Evolutionary conservation across 805 yeast species (phyloP), one percentile per base, ranked within the genome.

Genomic region (Suhomyces sp.): DNA sequence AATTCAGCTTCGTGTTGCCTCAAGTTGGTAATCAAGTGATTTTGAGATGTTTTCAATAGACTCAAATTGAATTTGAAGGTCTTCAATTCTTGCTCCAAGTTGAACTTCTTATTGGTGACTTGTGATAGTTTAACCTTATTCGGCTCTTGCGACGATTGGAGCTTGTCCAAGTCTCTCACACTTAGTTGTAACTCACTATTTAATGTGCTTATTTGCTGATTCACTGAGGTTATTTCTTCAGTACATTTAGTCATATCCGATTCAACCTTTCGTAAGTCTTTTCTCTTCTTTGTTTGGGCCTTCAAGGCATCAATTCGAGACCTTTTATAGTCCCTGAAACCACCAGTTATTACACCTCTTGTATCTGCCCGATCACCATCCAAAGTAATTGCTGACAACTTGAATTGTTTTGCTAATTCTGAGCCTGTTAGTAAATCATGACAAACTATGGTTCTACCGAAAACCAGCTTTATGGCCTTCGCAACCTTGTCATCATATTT

Each of bases 291-390:
- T 12, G 80, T 75, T 56, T 87, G 78, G 12, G 71, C 64, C 49
- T 82, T 83, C 60, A 89, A 74, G 2, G 86, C 80, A 58, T 90
- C 96, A 46, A 92, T 68, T 59, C 96, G 78, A 0, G 90, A 85
- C 48, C 72, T 61, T 53, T 80, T 81, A 58, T 77, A 80, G 59
- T 89, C 94, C 58, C 88, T 80, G 60, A 80, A 89, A 46, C 98
- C 98, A 68, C 98, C 98, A 21, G 89, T 84, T 44, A 94, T 67
- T 1, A 87, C 87, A 67, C 99, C 99, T 57, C 77, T 82, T 45
- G 82, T 83, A 59, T 89, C 96, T 47, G 89, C 89, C 57, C 89
- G 76, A 64, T 94, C 98, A 58, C 99, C 99, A 66, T 89, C 96
- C 15, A 93, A 71, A 0, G 99, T 94, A 13, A 94, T 87, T 0